These are phyloP conservation scores for Francoa sonchifolia DNA, from an alignment of 441 rosid genomes.

Conservation along the genomic window DNA sequence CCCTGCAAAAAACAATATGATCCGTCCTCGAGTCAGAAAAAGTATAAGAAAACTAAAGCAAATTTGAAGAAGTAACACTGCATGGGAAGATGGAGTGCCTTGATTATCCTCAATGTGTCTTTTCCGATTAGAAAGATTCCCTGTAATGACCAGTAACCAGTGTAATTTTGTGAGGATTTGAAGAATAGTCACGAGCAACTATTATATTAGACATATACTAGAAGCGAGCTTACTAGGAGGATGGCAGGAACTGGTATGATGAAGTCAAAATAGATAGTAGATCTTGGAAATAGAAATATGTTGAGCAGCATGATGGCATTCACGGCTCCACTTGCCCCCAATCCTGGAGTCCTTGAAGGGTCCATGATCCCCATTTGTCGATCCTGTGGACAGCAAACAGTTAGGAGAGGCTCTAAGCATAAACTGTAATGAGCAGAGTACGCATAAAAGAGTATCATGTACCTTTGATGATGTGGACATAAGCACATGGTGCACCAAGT, in stretches of 20 bases:
- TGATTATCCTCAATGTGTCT: constrained; percentile 49
- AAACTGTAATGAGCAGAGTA: neutral
- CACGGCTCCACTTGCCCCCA: constrained; percentile 93
- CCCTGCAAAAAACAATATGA: constrained; percentile 33
- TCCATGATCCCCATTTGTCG: constrained; percentile 31
- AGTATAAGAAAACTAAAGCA: neutral
- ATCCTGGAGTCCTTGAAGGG: constrained; percentile 48
- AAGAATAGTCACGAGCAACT: neutral
- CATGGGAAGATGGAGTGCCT: constrained; percentile 31
- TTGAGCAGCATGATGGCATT: constrained; percentile 80
- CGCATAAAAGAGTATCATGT: constrained; percentile 7
- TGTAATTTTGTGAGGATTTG: constrained; percentile 3
- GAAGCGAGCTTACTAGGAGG: constrained; percentile 43
- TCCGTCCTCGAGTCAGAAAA: neutral
- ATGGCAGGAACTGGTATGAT: constrained; percentile 81
- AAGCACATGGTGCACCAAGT: constrained; percentile 54
- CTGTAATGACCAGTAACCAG: constrained; percentile 20
- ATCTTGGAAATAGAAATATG: constrained; percentile 64
- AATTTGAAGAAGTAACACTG: neutral
- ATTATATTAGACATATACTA: neutral
- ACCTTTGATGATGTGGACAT: constrained; percentile 60
- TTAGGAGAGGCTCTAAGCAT: constrained; percentile 9
- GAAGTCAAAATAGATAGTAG: constrained; percentile 54
- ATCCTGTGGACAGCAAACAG: constrained; percentile 25
- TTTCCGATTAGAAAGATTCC: constrained; percentile 74